phyloP scores from a whole-genome alignment of 225 moss, liverwort and hornwort genomes.

The Physcomitrellopsis africana region DNA sequence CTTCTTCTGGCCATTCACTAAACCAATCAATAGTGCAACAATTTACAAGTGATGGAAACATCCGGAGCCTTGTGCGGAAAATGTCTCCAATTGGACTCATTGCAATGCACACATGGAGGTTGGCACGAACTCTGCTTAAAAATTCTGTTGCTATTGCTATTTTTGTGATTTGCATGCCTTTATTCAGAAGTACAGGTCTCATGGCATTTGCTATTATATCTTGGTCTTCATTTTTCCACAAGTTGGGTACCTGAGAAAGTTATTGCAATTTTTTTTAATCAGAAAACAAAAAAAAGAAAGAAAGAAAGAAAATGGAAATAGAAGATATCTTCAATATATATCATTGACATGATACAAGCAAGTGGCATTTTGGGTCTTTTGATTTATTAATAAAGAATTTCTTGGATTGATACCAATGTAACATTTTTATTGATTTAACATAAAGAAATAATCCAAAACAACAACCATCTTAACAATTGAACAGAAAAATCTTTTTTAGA shows the following conservation, averaged over 20 bases:
- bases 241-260: conserved; percentile 60
- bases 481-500: no score
- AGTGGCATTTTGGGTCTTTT: no score
- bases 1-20: conserved; percentile 92
- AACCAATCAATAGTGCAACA: conserved; percentile 96
- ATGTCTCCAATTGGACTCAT: conserved; percentile 89
- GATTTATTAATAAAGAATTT: no score
- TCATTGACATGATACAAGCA: no score
- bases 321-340: no score
- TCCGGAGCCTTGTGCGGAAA: conserved; percentile 72
- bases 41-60: conserved; percentile 91
- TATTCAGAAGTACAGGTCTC: conserved; percentile 53
- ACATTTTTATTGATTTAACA: no score
- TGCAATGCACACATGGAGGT: conserved; percentile 74
- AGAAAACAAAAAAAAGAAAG: no score
- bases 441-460: no score
- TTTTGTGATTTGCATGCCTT: conserved; percentile 66
- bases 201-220: conserved; percentile 78
- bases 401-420: no score
- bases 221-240: conserved; percentile 80
- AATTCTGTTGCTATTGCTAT: conserved; percentile 67
- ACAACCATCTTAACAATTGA: no score
- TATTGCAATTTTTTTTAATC: no score
- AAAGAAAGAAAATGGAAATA: no score
- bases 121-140: conserved; percentile 65